Evolutionary conservation across 1,284 basidiomycete genomes (phyloP), one percentile per base, ranked within the genome.

Genomic region (Golubevia pallescens): DNA sequence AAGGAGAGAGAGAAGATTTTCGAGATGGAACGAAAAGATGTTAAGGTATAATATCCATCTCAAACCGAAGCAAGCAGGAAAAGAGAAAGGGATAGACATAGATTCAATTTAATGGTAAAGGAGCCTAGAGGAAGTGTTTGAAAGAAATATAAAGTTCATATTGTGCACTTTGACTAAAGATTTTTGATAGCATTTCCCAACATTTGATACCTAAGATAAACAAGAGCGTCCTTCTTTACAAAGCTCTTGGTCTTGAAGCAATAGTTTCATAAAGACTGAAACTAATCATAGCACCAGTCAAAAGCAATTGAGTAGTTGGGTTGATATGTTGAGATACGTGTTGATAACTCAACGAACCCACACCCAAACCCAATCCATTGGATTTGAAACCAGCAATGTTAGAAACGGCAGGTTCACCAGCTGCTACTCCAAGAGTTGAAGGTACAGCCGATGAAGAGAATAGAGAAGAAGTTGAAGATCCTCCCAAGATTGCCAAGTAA

Each of bases 251-350:
- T 16, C 69, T 67, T 1, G 58, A 38, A 16, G 71, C 71, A 57
- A 77, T 64, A n/a, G 69, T 64, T 63, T 77, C 74, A 65, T 74
- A 74, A 57, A 67, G 66, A 54, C 71, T 61, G 60, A 78, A 76
- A 32, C 73, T 69, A 5, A 66, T 70, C n/a, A 57, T n/a, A 53
- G 67, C 70, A 28, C 73, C 68, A n/a, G 72, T 69, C 23, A 73
- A 66, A 68, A 70, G 73, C 66, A 76, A 65, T 71, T 76, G 74
- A 21, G 74, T 60, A 23, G 73, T 71, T 20, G 61, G 63, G 14
- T 63, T 64, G 34, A 76, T 68, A n/a, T 71, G 66, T 19, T 69
- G 67, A 3, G 69, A 58, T 5, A 76, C 75, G 54, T 66, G 69
- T 65, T 70, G 69, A 58, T 78, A 76, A 19, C 67, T 74, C 51